Evolutionary conservation across 2,329 filamentous ascomycete species (phyloP).

Genomic region (Phialemoniopsis sp.): DNA sequence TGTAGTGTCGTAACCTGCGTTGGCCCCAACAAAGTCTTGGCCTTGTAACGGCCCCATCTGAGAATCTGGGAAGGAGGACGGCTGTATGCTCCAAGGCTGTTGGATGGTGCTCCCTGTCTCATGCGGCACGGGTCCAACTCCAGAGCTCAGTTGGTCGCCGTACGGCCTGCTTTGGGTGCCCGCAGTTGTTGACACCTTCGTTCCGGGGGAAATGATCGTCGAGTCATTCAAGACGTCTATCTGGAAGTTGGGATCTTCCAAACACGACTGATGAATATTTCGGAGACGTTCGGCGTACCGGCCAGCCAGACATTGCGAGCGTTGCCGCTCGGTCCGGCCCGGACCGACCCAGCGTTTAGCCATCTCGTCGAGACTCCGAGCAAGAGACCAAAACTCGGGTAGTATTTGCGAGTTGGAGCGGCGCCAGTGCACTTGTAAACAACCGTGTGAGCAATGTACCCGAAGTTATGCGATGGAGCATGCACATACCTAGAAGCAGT

Average conservation of each 20-base stretch:
- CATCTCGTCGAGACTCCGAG: conserved; percentile 20
- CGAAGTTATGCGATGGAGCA: no score
- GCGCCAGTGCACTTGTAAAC: conserved; percentile 6
- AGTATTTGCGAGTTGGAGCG: conserved; percentile 1
- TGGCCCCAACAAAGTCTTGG: no score
- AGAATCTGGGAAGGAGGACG: no score
- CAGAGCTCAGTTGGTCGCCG: no score
- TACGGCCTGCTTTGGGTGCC: no score
- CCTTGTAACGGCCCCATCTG: no score
- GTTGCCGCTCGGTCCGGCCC: neutral
- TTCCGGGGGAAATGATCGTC: neutral
- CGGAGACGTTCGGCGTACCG: conserved; percentile 13
- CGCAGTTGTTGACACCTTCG: no score
- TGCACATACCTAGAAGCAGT: conserved; percentile 25
- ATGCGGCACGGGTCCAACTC: no score
- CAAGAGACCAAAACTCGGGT: conserved; percentile 14
- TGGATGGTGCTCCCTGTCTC: no score
- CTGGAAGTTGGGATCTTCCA: conserved; percentile 5
- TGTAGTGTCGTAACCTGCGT: no score
- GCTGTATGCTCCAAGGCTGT: no score
- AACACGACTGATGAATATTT: conserved; percentile 8
- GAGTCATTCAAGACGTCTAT: conserved; percentile 9
- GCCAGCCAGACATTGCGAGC: conserved; percentile 8
- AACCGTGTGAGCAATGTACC: no score
- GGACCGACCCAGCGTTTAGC: conserved; percentile 13